Conservation (phyloP, 164 flowering plant genomes). For the Vitis labrusca region DNA sequence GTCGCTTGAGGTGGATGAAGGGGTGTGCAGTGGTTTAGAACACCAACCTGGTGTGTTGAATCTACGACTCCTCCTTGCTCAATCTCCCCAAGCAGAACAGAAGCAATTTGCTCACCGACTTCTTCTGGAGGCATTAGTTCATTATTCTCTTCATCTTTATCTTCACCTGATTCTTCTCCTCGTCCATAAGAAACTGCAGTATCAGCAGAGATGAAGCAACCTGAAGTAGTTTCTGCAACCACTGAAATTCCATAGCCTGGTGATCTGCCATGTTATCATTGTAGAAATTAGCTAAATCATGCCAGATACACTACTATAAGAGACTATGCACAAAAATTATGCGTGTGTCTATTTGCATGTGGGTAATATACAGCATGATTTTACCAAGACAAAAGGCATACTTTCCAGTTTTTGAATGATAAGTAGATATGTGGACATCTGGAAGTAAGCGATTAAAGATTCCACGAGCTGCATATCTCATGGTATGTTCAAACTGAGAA, state of each 20-base stretch:
- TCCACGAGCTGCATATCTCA: slow-evolving; percentile 85
- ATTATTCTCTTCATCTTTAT: slow-evolving; percentile 50
- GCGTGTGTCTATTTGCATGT: no score
- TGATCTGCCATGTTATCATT: slow-evolving; percentile 48
- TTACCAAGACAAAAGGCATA: slow-evolving; percentile 25
- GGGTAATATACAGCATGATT: no score
- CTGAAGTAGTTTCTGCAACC: slow-evolving; percentile 86
- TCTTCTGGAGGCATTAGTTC: slow-evolving; percentile 67
- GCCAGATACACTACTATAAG: not conserved
- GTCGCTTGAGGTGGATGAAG: not conserved
- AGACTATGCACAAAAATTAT: not conserved
- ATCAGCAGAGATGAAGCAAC: slow-evolving; percentile 80
- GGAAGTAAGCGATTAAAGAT: slow-evolving; percentile 78
- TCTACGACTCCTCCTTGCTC: slow-evolving; percentile 94
- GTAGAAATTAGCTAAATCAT: not conserved
- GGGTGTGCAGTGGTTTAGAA: not conserved
- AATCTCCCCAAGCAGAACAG: slow-evolving; percentile 71
- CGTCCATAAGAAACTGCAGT: slow-evolving; percentile 55
- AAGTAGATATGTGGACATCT: slow-evolving; percentile 81
- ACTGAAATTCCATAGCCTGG: slow-evolving; percentile 94
- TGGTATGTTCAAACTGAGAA: slow-evolving; percentile 61
- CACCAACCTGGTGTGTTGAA: slow-evolving; percentile 88
- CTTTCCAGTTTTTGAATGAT: slow-evolving; percentile 83
- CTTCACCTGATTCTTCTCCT: slow-evolving; percentile 36
- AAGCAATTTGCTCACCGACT: slow-evolving; percentile 74